Evolutionary conservation across 176 grass and related monocot genomes (phyloP), one percentile per base, ranked within the genome.

Genomic region (Dendrocalamus sinicus): DNA sequence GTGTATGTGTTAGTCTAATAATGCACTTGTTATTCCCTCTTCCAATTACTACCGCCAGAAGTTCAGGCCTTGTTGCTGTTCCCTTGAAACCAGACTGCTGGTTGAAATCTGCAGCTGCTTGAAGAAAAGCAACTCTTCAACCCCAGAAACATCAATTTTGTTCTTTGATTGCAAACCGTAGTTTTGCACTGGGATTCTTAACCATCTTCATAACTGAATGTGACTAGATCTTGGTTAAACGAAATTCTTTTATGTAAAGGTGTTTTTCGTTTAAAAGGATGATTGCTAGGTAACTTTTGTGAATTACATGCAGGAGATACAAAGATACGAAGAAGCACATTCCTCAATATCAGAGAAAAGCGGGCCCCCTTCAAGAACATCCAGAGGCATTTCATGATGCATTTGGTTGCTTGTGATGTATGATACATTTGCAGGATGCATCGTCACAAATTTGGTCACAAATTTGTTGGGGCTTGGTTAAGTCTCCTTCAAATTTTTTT

Each of bases 301-400:
- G 63, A 69, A 30, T 86, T 47, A 59, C 84, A 73, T 84, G 84
- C 86, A 96, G 96, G 96, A 98, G 75, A 90, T 94, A 73, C 83
- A 88, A 83, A 91, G 83, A 89, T 91, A 67, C 17, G 90, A 99
- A 88, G 97, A 91, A 92, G 80, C 82, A 79, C 57, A 86, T 43
- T 79, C 89, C 17, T 79, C 88, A 11, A 47, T 89, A 62, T 84
- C 90, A 78, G 97, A 94, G 77, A 90, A 78, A 55, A 90, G 59
- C 80, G 88, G 75, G 60, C 86, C 87, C 80, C 86, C 88, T 69
- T 95, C 92, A 61, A 88, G 93, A 92, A 72, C 90, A 86, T 80
- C 92, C 72, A 89, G 80, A 91, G 77, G 72, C 73, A 90, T 88
- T 85, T 88, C 85, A 35, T 88, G 83, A 95, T 92, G 84, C 83